Conservation (phyloP, 768 basidiomycete genomes). For the Psilocybe azurescens region DNA sequence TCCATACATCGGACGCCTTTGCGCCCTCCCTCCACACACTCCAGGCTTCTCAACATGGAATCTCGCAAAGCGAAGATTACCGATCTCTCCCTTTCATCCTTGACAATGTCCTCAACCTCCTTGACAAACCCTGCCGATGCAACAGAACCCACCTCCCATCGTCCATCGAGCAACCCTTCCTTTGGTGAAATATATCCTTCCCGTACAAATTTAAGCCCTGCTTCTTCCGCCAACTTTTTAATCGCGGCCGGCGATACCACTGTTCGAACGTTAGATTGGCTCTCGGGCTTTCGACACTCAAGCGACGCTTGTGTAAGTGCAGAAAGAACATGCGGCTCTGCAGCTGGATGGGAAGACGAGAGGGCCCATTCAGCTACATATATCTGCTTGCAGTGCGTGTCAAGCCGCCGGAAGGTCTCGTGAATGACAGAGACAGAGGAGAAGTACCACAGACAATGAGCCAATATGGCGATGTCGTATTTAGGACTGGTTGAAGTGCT, state of each 20-base stretch:
- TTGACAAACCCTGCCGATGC: conserved; percentile 2
- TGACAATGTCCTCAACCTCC: conserved; percentile 11
- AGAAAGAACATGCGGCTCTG: conserved; percentile 18
- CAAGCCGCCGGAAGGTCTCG: conserved; percentile 8
- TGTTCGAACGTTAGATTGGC: conserved; percentile 16
- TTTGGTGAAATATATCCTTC: conserved; percentile 8
- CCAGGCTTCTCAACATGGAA: conserved; percentile 10
- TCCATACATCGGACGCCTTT: conserved; percentile 16
- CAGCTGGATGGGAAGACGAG: conserved; percentile 3
- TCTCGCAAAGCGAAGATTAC: conserved; percentile 14
- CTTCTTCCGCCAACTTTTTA: conserved; percentile 3
- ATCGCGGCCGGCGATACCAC: conserved; percentile 16
- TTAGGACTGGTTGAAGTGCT: neutral
- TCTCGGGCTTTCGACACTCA: conserved; percentile 10
- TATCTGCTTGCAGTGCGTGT: conserved; percentile 3
- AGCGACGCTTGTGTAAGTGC: conserved; percentile 15
- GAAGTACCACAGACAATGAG: conserved; percentile 21
- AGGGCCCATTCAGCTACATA: conserved; percentile 19
- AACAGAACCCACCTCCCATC: conserved; percentile 17
- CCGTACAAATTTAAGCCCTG: conserved; percentile 7
- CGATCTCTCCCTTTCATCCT: conserved; percentile 16
- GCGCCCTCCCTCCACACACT: conserved; percentile 5
- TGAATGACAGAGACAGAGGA: conserved; percentile 5
- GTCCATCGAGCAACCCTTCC: conserved; percentile 12
- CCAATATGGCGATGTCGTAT: conserved; percentile 15